phyloP scores from a whole-genome alignment of 2,329 filamentous ascomycete species.

The Ascochyta pisi region DNA sequence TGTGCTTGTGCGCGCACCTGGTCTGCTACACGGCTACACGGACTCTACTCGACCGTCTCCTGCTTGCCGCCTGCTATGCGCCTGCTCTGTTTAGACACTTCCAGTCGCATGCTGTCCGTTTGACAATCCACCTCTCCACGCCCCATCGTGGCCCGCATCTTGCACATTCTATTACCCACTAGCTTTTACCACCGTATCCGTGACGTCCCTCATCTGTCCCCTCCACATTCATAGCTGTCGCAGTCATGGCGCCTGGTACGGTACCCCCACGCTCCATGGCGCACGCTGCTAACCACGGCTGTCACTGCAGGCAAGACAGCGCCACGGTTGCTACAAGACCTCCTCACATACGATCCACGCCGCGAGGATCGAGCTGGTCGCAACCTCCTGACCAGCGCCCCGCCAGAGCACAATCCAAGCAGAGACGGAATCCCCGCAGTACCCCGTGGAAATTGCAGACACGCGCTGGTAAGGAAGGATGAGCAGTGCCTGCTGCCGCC shows the following conservation, averaged over 20 bases:
- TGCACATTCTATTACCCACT: conserved; percentile 2
- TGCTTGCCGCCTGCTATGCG: conserved; percentile 28
- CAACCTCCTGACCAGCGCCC: conserved; percentile 65
- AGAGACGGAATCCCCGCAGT: conserved; percentile 42
- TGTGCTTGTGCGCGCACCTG: conserved; percentile 10
- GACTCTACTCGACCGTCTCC: not conserved
- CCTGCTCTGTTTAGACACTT: conserved; percentile 19
- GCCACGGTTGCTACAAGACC: conserved; percentile 59
- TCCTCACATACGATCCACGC: conserved; percentile 60
- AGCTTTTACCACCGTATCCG: not conserved
- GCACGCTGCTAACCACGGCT: conserved; percentile 20
- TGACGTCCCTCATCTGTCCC: not conserved
- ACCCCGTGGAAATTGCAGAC: conserved; percentile 60
- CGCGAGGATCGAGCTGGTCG: conserved; percentile 53
- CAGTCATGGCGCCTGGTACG: conserved; percentile 35
- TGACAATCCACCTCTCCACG: conserved; percentile 13
- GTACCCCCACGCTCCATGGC: conserved; percentile 3
- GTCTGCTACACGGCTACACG: not conserved
- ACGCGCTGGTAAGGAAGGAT: conserved; percentile 65
- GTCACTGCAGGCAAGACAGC: conserved; percentile 58
- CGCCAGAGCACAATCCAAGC: conserved; percentile 58
- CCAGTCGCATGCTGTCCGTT: conserved; percentile 20
- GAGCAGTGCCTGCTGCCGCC: conserved; percentile 60
- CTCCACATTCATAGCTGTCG: conserved; percentile 9
- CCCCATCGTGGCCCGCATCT: conserved; percentile 7